A percentile compares a stretch with the other conserved stretches of the same genome.
Conservation (phyloP, 1,284 basidiomycete genomes). For the Acaromyces ingoldii region DNA sequence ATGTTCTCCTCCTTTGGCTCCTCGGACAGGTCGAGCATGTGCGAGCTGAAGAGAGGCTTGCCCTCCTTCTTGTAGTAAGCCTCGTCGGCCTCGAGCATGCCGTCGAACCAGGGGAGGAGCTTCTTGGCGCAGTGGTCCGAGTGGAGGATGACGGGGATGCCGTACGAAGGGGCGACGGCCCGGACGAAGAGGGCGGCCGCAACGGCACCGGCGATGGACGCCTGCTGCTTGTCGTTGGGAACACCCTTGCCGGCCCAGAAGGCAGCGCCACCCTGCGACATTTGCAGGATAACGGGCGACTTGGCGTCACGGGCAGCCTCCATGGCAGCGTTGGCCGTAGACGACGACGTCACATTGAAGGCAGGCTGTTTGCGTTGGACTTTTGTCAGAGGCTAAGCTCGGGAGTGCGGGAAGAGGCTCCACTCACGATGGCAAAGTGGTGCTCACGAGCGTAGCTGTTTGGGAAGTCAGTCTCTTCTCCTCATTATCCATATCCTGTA, state of each 20-base stretch:
- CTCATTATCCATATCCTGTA: neutral
- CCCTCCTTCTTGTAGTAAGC: slow-evolving; percentile 82
- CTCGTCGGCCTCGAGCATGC: slow-evolving; percentile 96
- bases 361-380: too few species aligned
- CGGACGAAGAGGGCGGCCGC: slow-evolving; percentile 92
- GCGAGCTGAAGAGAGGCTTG: slow-evolving; percentile 89
- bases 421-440: slow-evolving; percentile 50
- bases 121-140: slow-evolving; percentile 99
- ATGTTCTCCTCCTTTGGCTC: slow-evolving; percentile 98
- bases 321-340: slow-evolving; percentile 46
- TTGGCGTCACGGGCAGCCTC: slow-evolving; percentile 67
- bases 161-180: slow-evolving; percentile 62
- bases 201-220: slow-evolving; percentile 85
- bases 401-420: too few species aligned
- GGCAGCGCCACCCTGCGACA: slow-evolving; percentile 92
- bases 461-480: neutral
- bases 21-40: slow-evolving; percentile 99
- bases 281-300: slow-evolving; percentile 94
- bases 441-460: slow-evolving; percentile 47
- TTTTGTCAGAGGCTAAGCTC: too few species aligned
- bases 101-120: slow-evolving; percentile 98
- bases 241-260: slow-evolving; percentile 98
- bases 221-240: slow-evolving; percentile 90
- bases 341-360: slow-evolving; percentile 48
- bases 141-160: slow-evolving; percentile 85